Percentiles rank a stretch among this genome's conserved stretches.
phyloP scores from a whole-genome alignment of 306 rosid species.

The Vigna angularis region DNA sequence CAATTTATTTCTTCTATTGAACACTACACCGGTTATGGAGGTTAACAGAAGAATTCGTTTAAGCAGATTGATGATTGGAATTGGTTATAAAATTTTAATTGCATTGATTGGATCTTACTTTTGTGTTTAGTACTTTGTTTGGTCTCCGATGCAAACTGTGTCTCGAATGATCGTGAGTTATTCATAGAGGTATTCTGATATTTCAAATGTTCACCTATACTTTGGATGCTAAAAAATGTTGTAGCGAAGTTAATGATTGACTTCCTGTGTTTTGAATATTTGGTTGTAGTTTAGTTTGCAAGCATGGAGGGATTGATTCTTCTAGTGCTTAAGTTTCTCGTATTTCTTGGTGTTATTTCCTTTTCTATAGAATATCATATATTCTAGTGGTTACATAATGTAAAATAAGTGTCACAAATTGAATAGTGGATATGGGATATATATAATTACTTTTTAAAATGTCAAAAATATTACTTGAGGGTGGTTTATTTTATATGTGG shows the following conservation, averaged over 20 bases:
- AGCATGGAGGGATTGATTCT: conserved; percentile 5
- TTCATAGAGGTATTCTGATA: conserved; percentile 19
- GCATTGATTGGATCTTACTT: conserved; percentile 4
- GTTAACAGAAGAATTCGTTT: conserved; percentile 72
- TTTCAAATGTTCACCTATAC: conserved; percentile 16
- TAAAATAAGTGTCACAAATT: background rate
- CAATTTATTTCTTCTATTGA: too few relatives aligned
- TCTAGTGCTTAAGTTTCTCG: background rate
- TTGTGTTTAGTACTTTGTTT: conserved; percentile 31
- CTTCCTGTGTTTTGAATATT: conserved; percentile 20
- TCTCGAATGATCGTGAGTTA: background rate
- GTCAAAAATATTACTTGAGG: background rate
- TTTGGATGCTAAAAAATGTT: background rate
- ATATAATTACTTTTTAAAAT: background rate
- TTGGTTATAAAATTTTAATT: conserved; percentile 21
- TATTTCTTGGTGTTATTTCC: background rate
- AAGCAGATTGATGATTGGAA: conserved; percentile 77
- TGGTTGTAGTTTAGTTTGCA: conserved; percentile 3
- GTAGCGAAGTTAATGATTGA: conserved; percentile 25
- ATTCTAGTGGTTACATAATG: background rate
- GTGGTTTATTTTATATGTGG: background rate
- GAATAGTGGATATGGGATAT: background rate
- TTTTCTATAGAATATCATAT: background rate
- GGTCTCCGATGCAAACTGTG: conserved; percentile 18
- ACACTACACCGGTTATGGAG: conserved; percentile 85